Conservation (phyloP, 768 basidiomycete species). For the Phylloporus sp. region DNA sequence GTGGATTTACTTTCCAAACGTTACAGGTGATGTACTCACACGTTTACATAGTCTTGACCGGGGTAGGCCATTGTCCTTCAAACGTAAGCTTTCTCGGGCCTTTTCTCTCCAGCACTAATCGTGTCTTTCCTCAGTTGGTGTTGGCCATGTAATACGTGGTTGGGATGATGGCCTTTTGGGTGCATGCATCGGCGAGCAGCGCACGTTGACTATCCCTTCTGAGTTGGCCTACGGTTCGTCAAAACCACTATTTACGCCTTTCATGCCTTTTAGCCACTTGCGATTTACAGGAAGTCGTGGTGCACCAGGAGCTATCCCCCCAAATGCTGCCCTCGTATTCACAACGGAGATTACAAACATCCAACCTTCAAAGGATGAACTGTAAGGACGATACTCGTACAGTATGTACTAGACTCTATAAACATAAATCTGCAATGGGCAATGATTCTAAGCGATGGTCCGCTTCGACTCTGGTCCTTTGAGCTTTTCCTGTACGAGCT, state of each 20-base stretch:
- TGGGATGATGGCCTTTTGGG: constrained; percentile 82
- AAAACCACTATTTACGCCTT: neutral
- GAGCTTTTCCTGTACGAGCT: constrained; percentile 73
- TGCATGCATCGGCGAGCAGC: constrained; percentile 88
- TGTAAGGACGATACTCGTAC: constrained; percentile 34
- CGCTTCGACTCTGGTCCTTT: constrained; percentile 43
- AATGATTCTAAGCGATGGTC: constrained; percentile 5
- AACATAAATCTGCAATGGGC: neutral
- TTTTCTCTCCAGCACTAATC: neutral
- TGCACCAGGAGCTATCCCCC: constrained; percentile 72
- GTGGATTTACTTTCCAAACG: constrained; percentile 33
- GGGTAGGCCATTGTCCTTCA: constrained; percentile 69
- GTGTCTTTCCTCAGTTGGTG: constrained; percentile 53
- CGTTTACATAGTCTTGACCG: constrained; percentile 58
- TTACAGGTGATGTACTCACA: neutral
- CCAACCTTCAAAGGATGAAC: constrained; percentile 48
- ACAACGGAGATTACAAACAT: constrained; percentile 79
- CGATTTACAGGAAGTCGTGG: constrained; percentile 59
- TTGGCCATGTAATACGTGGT: constrained; percentile 78
- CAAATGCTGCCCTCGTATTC: constrained; percentile 78
- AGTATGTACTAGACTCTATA: neutral
- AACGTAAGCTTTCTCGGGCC: constrained; percentile 46
- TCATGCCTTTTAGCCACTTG: neutral
- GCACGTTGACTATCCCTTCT: constrained; percentile 83
- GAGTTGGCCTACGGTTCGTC: constrained; percentile 76